phyloP scores from a whole-genome alignment of 441 rosid genomes.

The California macrophylla region DNA sequence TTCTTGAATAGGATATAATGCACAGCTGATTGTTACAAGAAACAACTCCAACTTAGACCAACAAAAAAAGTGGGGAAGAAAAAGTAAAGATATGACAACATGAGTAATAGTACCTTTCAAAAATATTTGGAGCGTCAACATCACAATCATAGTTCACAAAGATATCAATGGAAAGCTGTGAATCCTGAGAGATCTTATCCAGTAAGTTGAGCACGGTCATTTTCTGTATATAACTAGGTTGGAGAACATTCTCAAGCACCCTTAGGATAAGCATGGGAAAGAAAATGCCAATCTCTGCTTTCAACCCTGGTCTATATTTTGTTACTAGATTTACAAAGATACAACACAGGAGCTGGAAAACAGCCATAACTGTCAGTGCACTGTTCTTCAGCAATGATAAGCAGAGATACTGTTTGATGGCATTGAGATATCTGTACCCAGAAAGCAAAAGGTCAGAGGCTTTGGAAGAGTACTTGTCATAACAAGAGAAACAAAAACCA shows the following conservation, averaged over 20 bases:
- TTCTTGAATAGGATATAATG: neutral
- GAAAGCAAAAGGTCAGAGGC: slow-evolving; percentile 3
- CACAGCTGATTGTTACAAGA: neutral
- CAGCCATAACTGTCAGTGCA: slow-evolving; percentile 85
- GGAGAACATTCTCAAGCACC: slow-evolving; percentile 93
- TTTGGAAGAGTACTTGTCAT: neutral
- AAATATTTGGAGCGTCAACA: slow-evolving; percentile 87
- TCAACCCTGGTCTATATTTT: slow-evolving; percentile 76
- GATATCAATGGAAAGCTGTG: slow-evolving; percentile 67
- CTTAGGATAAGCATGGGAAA: slow-evolving; percentile 92
- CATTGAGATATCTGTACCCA: slow-evolving; percentile 72
- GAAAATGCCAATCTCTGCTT: slow-evolving; percentile 89
- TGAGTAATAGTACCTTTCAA: slow-evolving; percentile 57
- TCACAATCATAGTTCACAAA: slow-evolving; percentile 95
- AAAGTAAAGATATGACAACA: neutral
- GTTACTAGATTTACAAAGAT: slow-evolving; percentile 62
- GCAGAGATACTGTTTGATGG: slow-evolving; percentile 80
- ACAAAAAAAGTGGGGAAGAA: neutral
- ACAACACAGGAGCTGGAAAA: slow-evolving; percentile 90
- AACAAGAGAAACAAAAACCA: neutral
- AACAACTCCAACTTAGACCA: neutral
- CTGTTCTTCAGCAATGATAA: slow-evolving; percentile 85
- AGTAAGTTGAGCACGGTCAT: slow-evolving; percentile 81
- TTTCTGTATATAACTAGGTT: slow-evolving; percentile 95
- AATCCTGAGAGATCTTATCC: slow-evolving; percentile 69